Evolutionary conservation across 1,284 basidiomycete genomes (phyloP), one percentile per base, ranked within the genome.

Genomic region (Apiotrichum gamsii): DNA sequence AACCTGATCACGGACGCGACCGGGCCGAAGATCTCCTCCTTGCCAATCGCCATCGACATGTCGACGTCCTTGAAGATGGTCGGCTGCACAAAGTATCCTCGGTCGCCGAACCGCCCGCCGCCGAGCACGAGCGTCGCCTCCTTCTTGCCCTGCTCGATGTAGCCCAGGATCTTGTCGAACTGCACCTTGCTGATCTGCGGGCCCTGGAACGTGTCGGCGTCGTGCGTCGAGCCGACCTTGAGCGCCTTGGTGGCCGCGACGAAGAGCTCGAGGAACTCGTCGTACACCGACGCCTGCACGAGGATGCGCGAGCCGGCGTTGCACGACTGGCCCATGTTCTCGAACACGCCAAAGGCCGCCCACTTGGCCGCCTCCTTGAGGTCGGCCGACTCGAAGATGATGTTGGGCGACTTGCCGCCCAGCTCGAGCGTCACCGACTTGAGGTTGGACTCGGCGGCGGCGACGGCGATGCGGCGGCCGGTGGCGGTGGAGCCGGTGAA

Each of bases 381-480:
- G 65, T 98, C 85, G 0, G 91, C 93, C 62, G 98, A 94, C 52
- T 91, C 87, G 69, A 98, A 98, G 6, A 99, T 89, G 45, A 70
- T 70, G 14, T 67, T 47, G 8, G 61, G 65, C 25, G 65, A 66
- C 42, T 70, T 70, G 16, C 66, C 68, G 18, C 68, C 68, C 25
- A 75, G 63, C 59, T 93, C 90, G 42, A 91, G 74, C 0, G 87
- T 89, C 20, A 90, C 76, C 95, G 70, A 68, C 25, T 95, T 28
- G 25, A 28, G 25, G 25, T 28, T 91, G 37, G 79, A 83, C 73
- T 83, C 81, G 5, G 89, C 82, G 1, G 89, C 82, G 1, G 84
- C 80, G 60, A 86, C 81, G 80, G 90, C 82, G 71, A 95, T 82
- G 69, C 84, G 84, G 16, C 88, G 80, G 5, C 91, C 91, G 31